Percentiles rank a stretch among this genome's conserved stretches.
These are phyloP conservation scores for Cucurbita moschata DNA, from an alignment of 306 rosid genomes.

Conservation along the genomic window DNA sequence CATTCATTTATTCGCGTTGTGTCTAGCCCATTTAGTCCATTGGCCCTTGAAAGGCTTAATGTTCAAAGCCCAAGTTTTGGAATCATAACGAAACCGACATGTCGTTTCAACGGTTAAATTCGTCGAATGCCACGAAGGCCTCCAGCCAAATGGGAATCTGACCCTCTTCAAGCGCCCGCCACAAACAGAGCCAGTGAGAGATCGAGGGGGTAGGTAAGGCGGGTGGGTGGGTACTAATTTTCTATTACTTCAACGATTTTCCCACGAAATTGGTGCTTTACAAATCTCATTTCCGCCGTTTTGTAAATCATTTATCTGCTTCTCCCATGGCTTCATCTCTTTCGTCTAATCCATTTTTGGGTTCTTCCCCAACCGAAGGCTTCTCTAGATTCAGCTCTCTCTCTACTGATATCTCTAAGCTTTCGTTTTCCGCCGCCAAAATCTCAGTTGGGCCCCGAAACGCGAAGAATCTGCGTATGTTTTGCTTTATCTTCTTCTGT, in stretches of 20 bases:
- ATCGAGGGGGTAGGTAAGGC: neutral
- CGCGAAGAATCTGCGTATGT: slow-evolving; percentile 63
- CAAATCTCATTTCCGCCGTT: neutral
- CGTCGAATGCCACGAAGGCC: neutral
- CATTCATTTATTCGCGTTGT: no score
- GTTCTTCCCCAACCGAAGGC: slow-evolving; percentile 26
- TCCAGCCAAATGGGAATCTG: neutral
- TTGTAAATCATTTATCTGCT: neutral
- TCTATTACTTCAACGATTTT: neutral
- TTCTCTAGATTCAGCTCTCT: slow-evolving; percentile 29
- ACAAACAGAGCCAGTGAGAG: neutral
- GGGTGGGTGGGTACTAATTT: neutral
- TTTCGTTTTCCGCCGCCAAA: slow-evolving; percentile 36
- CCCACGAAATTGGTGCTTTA: neutral
- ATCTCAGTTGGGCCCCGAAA: slow-evolving; percentile 26
- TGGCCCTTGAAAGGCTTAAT: neutral
- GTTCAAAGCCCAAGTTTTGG: neutral
- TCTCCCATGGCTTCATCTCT: slow-evolving; percentile 54
- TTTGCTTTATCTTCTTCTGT: slow-evolving; percentile 8
- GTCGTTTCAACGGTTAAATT: slow-evolving; percentile 2
- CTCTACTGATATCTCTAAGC: slow-evolving; percentile 30
- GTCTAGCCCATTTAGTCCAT: neutral
- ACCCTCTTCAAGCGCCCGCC: slow-evolving; percentile 2
- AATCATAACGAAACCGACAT: neutral
- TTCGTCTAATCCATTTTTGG: slow-evolving; percentile 50